Evolutionary conservation across 1,139 yeast genomes (phyloP), one percentile per base, ranked within the genome.

Genomic region (Scheffersomyces titani): DNA sequence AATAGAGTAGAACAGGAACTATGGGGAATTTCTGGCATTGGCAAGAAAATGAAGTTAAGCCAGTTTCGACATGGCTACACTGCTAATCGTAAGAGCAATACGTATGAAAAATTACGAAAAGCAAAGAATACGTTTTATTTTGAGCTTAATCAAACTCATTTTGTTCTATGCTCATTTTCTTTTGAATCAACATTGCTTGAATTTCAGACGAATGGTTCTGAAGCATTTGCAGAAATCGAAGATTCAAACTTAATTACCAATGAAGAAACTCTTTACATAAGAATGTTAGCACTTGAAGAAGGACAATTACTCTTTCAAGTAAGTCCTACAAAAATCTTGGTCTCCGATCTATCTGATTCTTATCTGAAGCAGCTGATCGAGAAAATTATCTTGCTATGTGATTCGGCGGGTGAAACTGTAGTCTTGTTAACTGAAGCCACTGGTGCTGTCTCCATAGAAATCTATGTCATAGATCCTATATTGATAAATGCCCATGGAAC

Each of bases 1-100:
- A 63, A 60, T 36, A 66, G 66, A 47, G 60, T 70, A 6, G 65
- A 67, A 19, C 74, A 76, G 48, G 85, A 83, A 55, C 59, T 83
- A 1, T 84, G 85, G 84, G 74, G 81, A 3, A 69, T 82, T 3
- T 73, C 83, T 5, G 86, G 86, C 0, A 59, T 65, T 3, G 79
- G 77, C 0, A 74, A 73, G 50, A 65, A 76, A 52, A 68, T 82
- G 2, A 73, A 75, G 40, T 56, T 84, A 2, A 71, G 78, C 2
- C 80, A 76, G 18, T 62, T 84, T 5, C 69, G 77, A 52, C 54
- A 64, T 45, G 87, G 87, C 0, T 70, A 78, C 52, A 50, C 63
- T 5, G 66, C 64, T 4, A 52, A 64, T 5, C 68, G 77, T 47
- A 57, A 54, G 22, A 66, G 73, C 44, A 68, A 65, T 36, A 61